Evolutionary conservation across 352 stramenopile species (phyloP).

Genomic region (Saprolegnia diclina): DNA sequence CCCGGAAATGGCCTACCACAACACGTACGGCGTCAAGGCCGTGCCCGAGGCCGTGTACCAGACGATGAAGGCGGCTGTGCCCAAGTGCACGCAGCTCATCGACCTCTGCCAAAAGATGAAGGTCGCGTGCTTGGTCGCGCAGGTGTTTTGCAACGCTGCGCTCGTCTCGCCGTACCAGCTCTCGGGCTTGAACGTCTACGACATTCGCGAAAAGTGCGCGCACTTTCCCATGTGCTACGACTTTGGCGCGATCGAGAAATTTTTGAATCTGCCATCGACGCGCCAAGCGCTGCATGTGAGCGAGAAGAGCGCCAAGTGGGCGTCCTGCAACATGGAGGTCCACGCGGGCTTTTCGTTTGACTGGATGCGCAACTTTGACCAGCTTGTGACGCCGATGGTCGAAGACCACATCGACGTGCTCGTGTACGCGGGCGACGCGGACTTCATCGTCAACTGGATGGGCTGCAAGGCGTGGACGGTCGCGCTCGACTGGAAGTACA

Average conservation of each 20-base stretch:
- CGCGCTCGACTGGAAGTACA: constrained; percentile 87
- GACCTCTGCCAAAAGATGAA: constrained; percentile 75
- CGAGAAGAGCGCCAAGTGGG: constrained; percentile 78
- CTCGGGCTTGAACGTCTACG: constrained; percentile 71
- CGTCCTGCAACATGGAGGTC: constrained; percentile 94
- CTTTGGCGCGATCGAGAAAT: constrained; percentile 89
- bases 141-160: constrained; percentile 86
- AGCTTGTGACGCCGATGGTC: constrained; percentile 86
- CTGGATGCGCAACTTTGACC: constrained; percentile 97
- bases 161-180: constrained; percentile 52
- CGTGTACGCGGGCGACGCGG: constrained; percentile 95
- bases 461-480: constrained; percentile 96
- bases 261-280: constrained; percentile 72
- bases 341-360: constrained; percentile 91
- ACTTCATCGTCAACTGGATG: constrained; percentile 98
- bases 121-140: constrained; percentile 71
- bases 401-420: constrained; percentile 86
- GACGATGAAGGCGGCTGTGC: constrained; percentile 58
- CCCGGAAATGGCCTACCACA: constrained; percentile 89
- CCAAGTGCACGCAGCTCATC: constrained; percentile 73
- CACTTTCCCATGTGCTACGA: constrained; percentile 92
- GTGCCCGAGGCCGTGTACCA: constrained; percentile 56
- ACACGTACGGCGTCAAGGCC: constrained; percentile 74
- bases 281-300: constrained; percentile 84
- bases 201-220: constrained; percentile 91